These are phyloP conservation scores for Echria macrotheca DNA, from an alignment of 495 filamentous ascomycete genomes.

Conservation along the genomic window DNA sequence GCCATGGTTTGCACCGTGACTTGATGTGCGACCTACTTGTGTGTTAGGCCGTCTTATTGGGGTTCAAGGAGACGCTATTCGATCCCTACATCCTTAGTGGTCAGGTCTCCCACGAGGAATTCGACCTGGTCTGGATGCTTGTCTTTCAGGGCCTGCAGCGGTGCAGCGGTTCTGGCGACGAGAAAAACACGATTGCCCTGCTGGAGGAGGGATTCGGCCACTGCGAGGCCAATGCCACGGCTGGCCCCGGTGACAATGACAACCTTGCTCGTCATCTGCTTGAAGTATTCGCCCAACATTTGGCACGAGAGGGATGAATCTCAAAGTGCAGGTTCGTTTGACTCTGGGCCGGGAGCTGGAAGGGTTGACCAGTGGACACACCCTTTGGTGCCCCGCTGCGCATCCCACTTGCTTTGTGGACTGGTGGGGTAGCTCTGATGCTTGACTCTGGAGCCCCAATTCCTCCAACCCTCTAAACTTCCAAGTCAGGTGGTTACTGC, in stretches of 20 bases:
- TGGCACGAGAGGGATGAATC: too few species aligned
- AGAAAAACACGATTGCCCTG: constrained; percentile 66
- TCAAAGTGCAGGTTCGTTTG: too few species aligned
- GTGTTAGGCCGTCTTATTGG: neutral
- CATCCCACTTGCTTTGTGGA: too few species aligned
- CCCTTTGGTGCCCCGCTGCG: too few species aligned
- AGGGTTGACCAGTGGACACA: too few species aligned
- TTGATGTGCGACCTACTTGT: constrained; percentile 51
- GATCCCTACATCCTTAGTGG: constrained; percentile 49
- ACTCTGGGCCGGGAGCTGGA: too few species aligned
- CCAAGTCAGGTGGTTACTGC: too few species aligned
- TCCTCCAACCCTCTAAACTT: too few species aligned
- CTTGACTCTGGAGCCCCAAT: too few species aligned
- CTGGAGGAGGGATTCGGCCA: constrained; percentile 66
- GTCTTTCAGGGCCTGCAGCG: constrained; percentile 60
- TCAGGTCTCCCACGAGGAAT: constrained; percentile 70
- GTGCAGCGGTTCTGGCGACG: constrained; percentile 62
- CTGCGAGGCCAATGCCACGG: constrained; percentile 76
- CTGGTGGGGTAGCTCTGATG: too few species aligned
- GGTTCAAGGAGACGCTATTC: neutral
- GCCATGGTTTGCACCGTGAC: constrained; percentile 58
- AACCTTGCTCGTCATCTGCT: constrained; percentile 46
- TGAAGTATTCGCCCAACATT: neutral
- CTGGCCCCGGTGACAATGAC: constrained; percentile 67
- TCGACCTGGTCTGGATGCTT: constrained; percentile 63